Evolutionary conservation across 176 grass and related monocot species (phyloP).

Genomic region (Oryza punctata): DNA sequence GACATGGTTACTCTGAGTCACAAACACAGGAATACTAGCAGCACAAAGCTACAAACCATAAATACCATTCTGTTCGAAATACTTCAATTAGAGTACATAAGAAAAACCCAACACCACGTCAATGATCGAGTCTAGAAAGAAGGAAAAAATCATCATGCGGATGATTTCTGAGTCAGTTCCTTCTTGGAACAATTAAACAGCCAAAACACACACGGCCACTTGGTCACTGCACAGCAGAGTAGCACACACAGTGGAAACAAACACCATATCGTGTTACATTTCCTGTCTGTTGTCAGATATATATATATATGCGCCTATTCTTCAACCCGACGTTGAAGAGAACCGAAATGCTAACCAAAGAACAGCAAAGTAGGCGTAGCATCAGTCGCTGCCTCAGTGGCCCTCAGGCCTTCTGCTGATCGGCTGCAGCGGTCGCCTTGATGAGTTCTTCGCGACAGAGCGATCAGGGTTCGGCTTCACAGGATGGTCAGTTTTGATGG

Average conservation of each 20-base stretch:
- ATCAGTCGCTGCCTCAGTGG: not conserved
- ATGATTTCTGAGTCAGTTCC: too few relatives aligned
- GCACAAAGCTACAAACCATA: too few relatives aligned
- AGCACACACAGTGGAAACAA: not conserved
- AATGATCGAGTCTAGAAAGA: too few relatives aligned
- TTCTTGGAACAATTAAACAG: too few relatives aligned
- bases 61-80: too few relatives aligned
- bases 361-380: not conserved
- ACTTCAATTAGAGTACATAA: too few relatives aligned
- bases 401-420: constrained; percentile 14
- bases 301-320: not conserved
- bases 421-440: constrained; percentile 29
- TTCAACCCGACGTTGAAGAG: constrained; percentile 49
- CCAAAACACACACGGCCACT: not conserved
- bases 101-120: too few relatives aligned
- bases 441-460: not conserved
- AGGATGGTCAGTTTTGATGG: not conserved
- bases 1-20: too few relatives aligned
- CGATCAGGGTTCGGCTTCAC: constrained; percentile 5
- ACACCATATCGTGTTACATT: not conserved
- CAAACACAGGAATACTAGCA: too few relatives aligned
- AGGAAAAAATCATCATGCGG: too few relatives aligned
- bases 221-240: constrained; percentile 10
- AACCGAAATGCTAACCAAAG: not conserved
- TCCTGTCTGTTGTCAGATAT: not conserved